Evolutionary conservation across 2,329 filamentous ascomycete species (phyloP).

Genomic region (Cytospora piceicola): DNA sequence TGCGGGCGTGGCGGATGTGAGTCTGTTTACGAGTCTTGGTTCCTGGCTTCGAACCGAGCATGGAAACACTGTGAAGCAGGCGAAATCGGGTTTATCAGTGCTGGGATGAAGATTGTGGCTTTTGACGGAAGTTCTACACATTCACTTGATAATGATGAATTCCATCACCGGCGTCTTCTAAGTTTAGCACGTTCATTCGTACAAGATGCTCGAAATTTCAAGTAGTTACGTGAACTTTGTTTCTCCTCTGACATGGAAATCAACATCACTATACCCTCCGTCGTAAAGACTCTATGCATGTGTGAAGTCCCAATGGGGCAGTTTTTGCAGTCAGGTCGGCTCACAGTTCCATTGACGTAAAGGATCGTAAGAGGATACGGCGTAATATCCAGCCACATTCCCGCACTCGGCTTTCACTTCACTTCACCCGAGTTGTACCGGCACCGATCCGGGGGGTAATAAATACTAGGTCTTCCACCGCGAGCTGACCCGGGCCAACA

Average conservation of each 20-base stretch:
- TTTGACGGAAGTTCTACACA: not conserved
- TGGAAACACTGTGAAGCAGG: not conserved
- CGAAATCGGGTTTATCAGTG: not conserved
- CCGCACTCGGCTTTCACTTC: not conserved
- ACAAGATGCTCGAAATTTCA: not conserved
- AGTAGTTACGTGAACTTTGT: not conserved
- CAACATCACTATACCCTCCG: not conserved
- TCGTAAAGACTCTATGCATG: not conserved
- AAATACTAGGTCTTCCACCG: not conserved
- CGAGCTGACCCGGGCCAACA: not conserved
- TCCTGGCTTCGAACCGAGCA: slow-evolving; percentile 1
- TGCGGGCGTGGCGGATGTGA: not conserved
- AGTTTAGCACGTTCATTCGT: too few species aligned
- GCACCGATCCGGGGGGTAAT: not conserved
- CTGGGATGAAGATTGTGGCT: not conserved
- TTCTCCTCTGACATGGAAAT: not conserved
- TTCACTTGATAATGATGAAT: not conserved
- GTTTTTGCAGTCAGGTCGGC: not conserved
- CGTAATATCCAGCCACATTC: not conserved
- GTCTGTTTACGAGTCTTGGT: not conserved
- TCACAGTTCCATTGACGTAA: not conserved
- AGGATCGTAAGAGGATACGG: not conserved
- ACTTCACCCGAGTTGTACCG: not conserved
- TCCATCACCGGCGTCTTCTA: not conserved
- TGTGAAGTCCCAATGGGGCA: not conserved